Base-by-base conservation (phyloP, 2,329 filamentous ascomycete genomes). In the Whalleya microplaca region DNA sequence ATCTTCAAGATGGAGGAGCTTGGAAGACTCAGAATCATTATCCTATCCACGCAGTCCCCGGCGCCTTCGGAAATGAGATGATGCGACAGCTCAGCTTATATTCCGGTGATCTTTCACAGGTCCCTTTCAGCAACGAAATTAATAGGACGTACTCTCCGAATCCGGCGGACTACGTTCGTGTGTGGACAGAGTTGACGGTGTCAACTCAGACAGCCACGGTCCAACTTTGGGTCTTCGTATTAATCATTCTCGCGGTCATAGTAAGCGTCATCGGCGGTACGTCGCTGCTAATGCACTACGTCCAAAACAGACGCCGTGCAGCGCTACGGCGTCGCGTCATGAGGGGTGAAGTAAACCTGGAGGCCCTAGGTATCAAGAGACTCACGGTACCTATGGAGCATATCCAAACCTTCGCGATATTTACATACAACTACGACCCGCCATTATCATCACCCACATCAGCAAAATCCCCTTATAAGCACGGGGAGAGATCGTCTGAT, bases 21-120 rank as follows among this genome's bases (percentile, higher is more conserved):
- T 97, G 92, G 92, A 89, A 86, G 70, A 73, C 76, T 1, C 75
- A 79, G n/a, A 88, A 88, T 66, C 79, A 82, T 23, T 96, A 87
- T 66, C 93, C 94, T 0, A 85, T 96, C 12, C 97, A 95, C 73
- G 92, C 91, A 41, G 78, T 98, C 16, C 84, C 91, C 0, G 86
- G 89, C 6, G 73, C 78, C 9, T 80, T 84, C 19, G 94, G 92
- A 20, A 72, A 76, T 12, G 77, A 80, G 32, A 81, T 96, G 73
- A 89, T 96, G 81, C 71, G 82, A 8, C 83, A 91, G 68, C 78
- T 96, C 41, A 84, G 86, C 41, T 75, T 83, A 21, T 97, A 96
- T 72, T 96, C 91, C 3, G 90, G 90, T 29, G 89, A 89, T 66
- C 74, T 94, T 59, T 85, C 83, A 1, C 67, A 80, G 41, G 80